These are phyloP conservation scores for Gamarada debralockiae DNA, from an alignment of 495 filamentous ascomycete genomes.

Conservation along the genomic window DNA sequence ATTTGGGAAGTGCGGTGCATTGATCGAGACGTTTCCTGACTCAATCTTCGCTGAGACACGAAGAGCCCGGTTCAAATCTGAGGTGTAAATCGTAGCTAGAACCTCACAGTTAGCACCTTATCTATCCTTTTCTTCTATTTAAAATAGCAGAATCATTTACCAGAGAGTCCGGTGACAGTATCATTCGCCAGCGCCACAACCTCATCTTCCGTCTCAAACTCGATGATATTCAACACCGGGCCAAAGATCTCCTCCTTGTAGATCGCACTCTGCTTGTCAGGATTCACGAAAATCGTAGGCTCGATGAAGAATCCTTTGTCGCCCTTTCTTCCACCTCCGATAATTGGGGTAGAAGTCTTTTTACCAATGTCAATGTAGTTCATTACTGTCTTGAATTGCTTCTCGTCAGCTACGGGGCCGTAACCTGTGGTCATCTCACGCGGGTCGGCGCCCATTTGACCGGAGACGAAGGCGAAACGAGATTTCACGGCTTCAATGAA, in stretches of 20 bases:
- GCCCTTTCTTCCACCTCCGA: slow-evolving; percentile 11
- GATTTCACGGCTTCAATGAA: slow-evolving; percentile 2
- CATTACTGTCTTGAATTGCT: slow-evolving; percentile 48
- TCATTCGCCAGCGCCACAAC: slow-evolving; percentile 73
- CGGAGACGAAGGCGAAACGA: slow-evolving; percentile 43
- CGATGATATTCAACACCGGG: slow-evolving; percentile 44
- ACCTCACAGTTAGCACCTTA: background rate
- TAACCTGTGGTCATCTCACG: slow-evolving; percentile 40
- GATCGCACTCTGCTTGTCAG: slow-evolving; percentile 25
- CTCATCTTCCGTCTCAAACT: slow-evolving; percentile 58
- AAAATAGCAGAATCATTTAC: background rate
- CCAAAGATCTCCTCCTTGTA: slow-evolving; percentile 54
- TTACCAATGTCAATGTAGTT: slow-evolving; percentile 50
- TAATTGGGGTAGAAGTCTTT: slow-evolving; percentile 38
- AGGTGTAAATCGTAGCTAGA: slow-evolving; percentile 73
- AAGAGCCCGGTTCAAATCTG: slow-evolving; percentile 70
- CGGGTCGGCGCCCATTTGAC: slow-evolving; percentile 18
- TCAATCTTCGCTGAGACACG: slow-evolving; percentile 68
- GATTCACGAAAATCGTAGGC: slow-evolving; percentile 39
- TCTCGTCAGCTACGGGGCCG: slow-evolving; percentile 40
- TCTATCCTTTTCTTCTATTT: background rate
- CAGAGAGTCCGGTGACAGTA: slow-evolving; percentile 70
- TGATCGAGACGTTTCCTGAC: slow-evolving; percentile 82
- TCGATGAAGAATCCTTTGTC: slow-evolving; percentile 42
- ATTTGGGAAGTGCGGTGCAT: slow-evolving; percentile 32